Percentiles rank a stretch among this genome's conserved stretches.
phyloP scores from a whole-genome alignment of 257 asterid genomes.

The Asclepias syriaca region DNA sequence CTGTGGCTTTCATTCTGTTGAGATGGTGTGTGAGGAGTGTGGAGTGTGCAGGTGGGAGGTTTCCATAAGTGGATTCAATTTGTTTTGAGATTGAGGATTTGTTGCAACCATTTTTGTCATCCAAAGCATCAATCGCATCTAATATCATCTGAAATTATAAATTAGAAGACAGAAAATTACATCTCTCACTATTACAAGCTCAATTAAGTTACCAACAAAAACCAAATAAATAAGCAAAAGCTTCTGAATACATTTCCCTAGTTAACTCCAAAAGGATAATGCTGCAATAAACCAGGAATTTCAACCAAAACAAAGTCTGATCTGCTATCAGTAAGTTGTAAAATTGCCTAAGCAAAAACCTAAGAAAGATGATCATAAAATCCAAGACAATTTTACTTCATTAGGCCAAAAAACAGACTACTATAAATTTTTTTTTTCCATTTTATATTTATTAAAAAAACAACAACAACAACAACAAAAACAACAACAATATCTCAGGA shows the following conservation, averaged over 20 bases:
- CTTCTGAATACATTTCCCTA: neutral
- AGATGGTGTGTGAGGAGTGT: constrained; percentile 65
- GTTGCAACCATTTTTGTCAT: constrained; percentile 54
- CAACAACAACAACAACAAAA: too few relatives aligned
- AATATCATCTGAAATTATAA: constrained; percentile 48
- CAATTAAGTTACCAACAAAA: neutral
- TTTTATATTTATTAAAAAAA: too few relatives aligned
- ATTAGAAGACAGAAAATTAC: too few relatives aligned
- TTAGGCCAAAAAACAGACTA: too few relatives aligned
- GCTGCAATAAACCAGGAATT: neutral
- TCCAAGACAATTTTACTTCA: neutral
- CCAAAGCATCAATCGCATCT: constrained; percentile 51
- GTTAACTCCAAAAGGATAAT: neutral
- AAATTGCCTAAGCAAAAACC: neutral
- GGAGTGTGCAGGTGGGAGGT: constrained; percentile 52
- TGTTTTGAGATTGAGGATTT: constrained; percentile 57
- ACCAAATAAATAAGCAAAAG: neutral
- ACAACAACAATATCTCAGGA: too few relatives aligned
- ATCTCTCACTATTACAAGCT: too few relatives aligned
- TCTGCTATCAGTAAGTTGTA: neutral
- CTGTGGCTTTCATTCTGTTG: constrained; percentile 55
- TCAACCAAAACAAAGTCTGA: neutral
- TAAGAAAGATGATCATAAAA: neutral
- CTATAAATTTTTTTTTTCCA: too few relatives aligned
- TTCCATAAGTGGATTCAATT: constrained; percentile 55